Evolutionary conservation across 2,329 filamentous ascomycete genomes (phyloP).

Genomic region (Diaporthe capsici): DNA sequence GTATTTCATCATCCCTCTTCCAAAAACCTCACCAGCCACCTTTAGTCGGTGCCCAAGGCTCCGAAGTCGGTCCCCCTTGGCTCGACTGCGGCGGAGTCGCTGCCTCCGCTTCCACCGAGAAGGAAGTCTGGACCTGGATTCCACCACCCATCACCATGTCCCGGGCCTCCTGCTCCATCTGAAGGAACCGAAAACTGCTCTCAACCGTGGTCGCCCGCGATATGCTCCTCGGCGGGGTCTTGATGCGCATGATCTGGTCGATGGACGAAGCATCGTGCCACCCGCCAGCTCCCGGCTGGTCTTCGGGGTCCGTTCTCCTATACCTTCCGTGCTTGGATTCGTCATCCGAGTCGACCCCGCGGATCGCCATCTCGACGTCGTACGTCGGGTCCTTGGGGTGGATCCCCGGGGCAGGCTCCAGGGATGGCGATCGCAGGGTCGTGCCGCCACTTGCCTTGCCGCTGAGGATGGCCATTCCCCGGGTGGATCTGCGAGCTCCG

Average conservation of each 20-base stretch:
- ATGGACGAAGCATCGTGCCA: slow-evolving; percentile 13
- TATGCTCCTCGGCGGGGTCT: slow-evolving; percentile 11
- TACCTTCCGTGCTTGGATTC: background rate
- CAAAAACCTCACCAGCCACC: background rate
- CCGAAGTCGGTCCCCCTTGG: background rate
- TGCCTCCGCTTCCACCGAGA: slow-evolving; percentile 10
- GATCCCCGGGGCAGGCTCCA: background rate
- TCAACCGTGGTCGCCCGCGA: slow-evolving; percentile 7
- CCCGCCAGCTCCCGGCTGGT: background rate
- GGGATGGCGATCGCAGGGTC: slow-evolving; percentile 8
- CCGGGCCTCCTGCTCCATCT: slow-evolving; percentile 16
- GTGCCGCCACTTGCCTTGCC: slow-evolving; percentile 14
- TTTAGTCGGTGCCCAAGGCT: slow-evolving; percentile 1
- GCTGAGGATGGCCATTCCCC: background rate
- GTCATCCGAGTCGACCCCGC: background rate
- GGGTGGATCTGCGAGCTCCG: background rate
- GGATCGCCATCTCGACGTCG: slow-evolving; percentile 19
- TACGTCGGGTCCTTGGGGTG: background rate
- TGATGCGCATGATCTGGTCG: slow-evolving; percentile 5
- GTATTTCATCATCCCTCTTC: background rate
- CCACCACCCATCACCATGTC: background rate
- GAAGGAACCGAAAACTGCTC: background rate
- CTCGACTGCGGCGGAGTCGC: slow-evolving; percentile 18
- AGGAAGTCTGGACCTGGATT: background rate
- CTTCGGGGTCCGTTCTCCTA: background rate